A percentile compares a stretch with the other conserved stretches of the same genome.
phyloP scores from a whole-genome alignment of 2,329 filamentous ascomycete species.

The Claviceps sp. region DNA sequence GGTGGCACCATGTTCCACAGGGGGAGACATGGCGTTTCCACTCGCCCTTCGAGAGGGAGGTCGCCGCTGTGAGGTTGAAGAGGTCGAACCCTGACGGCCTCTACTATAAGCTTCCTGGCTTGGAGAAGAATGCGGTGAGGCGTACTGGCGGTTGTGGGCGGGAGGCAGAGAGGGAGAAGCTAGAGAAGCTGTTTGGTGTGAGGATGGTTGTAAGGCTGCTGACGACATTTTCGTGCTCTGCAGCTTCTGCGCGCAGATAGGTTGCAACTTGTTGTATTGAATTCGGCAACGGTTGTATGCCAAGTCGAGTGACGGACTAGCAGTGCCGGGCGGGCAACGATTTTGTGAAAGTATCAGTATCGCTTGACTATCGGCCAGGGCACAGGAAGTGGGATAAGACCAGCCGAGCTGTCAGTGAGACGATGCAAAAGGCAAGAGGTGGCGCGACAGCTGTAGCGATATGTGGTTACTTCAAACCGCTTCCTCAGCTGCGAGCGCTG shows the following conservation, averaged over 20 bases:
- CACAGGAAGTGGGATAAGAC: not conserved
- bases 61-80: conserved; percentile 39
- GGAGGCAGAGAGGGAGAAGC: conserved; percentile 36
- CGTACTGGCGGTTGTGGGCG: conserved; percentile 37
- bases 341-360: not conserved
- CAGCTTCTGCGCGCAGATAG: conserved; percentile 1
- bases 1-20: conserved; percentile 24
- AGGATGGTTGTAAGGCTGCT: conserved; percentile 47
- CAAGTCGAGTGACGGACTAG: not conserved
- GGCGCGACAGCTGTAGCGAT: not conserved
- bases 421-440: conserved; percentile 1
- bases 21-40: conserved; percentile 29
- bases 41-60: conserved; percentile 38
- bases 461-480: conserved; percentile 1
- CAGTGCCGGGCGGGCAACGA: not conserved
- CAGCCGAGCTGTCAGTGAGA: not conserved
- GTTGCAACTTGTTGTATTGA: conserved; percentile 4
- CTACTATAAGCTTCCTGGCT: conserved; percentile 40
- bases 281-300: not conserved
- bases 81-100: conserved; percentile 33
- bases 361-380: not conserved
- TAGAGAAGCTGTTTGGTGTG: conserved; percentile 39
- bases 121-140: conserved; percentile 36
- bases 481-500: conserved; percentile 4
- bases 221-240: conserved; percentile 28